Base-by-base conservation (phyloP, 805 yeast species). In the Myxozyma lipomycoides region DNA sequence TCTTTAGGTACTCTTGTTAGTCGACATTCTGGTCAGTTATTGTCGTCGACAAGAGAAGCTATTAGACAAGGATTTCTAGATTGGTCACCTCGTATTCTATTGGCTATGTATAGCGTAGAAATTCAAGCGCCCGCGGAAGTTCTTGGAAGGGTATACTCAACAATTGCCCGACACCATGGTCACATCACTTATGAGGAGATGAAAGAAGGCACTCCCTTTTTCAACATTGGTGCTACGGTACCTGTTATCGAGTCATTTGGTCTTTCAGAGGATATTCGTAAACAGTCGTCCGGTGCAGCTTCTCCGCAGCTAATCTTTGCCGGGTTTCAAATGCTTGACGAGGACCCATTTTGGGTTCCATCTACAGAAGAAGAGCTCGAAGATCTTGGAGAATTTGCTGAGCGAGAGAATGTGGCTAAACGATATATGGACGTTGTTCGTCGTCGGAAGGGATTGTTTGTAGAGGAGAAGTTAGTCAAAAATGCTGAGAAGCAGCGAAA, bases 281-380 rank as follows among this genome's bases (percentile, higher is more conserved):
- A 88, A 69, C 79, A 79, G 59, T 91, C 98, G 0, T 86, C 96
- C 1, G 99, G 99, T 51, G 95, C 96, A 2, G 98, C 98, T 1
- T 84, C 86, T 62, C 98, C 99, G 0, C 98, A 93, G 67, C 74
- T 93, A 46, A 86, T 90, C 7, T 93, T 91, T 63, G 78, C 85
- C 25, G 98, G 98, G 0, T 93, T 78, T 65, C 93, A 89, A 62
- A 72, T 83, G 56, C 78, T 91, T 45, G 95, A 89, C 58, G 78
- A 84, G 59, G 98, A 93, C 73, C 99, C 99, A 40, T 93, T 86
- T 74, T 93, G 99, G 99, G 95, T 93, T 15, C 99, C 99, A 12
- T 86, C 93, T 2, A 93, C 98, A 0, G 97, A 87, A 61, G 97
- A 89, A 66, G 98, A 93, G 67, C 69, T 93, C 41, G 98, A 93